Conservation (phyloP, 805 yeast genomes). For the Monosporozyma solicola region DNA sequence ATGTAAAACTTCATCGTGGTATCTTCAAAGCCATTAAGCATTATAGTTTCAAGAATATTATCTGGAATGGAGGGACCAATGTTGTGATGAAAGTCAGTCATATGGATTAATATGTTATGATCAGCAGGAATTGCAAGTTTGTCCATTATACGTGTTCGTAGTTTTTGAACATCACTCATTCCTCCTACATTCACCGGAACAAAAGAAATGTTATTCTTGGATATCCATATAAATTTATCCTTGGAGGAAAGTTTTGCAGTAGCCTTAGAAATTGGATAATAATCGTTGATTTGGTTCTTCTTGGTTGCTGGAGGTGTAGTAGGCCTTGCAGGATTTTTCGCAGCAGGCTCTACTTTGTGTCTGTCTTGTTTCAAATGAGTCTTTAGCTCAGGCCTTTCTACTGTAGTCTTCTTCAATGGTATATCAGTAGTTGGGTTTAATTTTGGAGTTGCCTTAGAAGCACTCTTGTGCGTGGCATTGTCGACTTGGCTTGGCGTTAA, state of each 20-base stretch:
- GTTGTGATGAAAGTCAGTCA: slow-evolving; percentile 60
- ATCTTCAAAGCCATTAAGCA: slow-evolving; percentile 29
- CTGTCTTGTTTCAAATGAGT: background rate
- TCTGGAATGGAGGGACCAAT: slow-evolving; percentile 52
- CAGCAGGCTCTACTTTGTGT: background rate
- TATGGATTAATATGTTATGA: slow-evolving; percentile 35
- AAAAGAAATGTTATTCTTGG: slow-evolving; percentile 54
- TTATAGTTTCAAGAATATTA: slow-evolving; percentile 32
- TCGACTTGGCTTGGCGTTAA: slow-evolving; percentile 4
- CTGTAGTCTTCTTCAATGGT: background rate
- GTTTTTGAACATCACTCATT: slow-evolving; percentile 25
- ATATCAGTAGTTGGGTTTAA: background rate
- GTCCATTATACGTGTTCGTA: slow-evolving; percentile 35
- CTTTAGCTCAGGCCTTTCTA: background rate
- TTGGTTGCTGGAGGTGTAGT: background rate
- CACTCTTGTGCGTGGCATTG: background rate
- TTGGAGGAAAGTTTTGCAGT: background rate
- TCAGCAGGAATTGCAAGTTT: slow-evolving; percentile 25
- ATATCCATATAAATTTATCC: slow-evolving; percentile 42
- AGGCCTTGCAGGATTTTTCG: background rate
- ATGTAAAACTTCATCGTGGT: slow-evolving; percentile 24
- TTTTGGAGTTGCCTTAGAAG: slow-evolving; percentile 1
- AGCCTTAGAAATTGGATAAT: background rate
- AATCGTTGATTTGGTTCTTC: background rate
- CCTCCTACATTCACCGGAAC: slow-evolving; percentile 38